Evolutionary conservation across 75 land plant genomes (phyloP).

Genomic region (Isoetes taiwanensis): DNA sequence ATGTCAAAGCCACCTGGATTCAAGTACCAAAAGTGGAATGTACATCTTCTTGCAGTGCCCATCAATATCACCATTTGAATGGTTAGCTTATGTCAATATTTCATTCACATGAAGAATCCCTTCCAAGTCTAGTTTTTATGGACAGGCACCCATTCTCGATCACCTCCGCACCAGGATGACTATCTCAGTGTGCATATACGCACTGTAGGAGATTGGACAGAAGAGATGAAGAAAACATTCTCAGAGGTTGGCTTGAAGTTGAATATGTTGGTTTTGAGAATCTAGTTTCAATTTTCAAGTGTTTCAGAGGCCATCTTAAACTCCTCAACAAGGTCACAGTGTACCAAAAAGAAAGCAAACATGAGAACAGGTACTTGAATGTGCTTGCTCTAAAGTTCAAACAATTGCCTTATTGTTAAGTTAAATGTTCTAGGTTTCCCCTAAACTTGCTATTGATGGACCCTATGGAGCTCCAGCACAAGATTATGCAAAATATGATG

Average conservation of each 20-base stretch:
- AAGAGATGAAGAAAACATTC: background rate
- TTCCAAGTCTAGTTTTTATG: background rate
- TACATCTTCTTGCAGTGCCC: constrained; percentile 1
- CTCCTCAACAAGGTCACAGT: no score
- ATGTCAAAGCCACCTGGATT: constrained; percentile 8
- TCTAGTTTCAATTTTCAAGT: no score
- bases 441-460: constrained; percentile 58
- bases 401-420: no score
- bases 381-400: background rate
- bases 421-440: no score
- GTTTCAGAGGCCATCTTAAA: background rate
- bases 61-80: constrained; percentile 1
- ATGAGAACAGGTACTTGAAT: background rate
- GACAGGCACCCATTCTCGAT: constrained; percentile 5
- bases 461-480: constrained; percentile 86
- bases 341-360: background rate
- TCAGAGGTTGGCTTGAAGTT: constrained; percentile 1
- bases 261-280: no score
- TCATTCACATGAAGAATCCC: background rate
- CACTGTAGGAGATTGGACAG: background rate
- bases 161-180: constrained; percentile 6
- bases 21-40: constrained; percentile 9
- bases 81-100: background rate
- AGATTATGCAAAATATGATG: constrained; percentile 57
- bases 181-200: constrained; percentile 1